Evolutionary conservation across 495 filamentous ascomycete genomes (phyloP).

Genomic region (Talaromyces borbonicus): DNA sequence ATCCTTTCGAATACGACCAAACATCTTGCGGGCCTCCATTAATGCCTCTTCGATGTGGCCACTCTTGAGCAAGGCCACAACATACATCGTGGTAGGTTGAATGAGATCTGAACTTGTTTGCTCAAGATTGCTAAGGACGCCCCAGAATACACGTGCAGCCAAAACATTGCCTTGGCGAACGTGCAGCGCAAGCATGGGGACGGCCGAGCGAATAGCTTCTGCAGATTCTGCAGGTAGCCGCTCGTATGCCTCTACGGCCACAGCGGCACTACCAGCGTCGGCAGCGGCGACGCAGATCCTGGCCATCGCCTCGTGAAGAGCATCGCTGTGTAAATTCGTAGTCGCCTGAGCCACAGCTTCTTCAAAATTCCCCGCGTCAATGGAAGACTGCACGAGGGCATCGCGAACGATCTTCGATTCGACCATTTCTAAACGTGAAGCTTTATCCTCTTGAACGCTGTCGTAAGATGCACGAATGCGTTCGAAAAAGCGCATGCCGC

Average conservation of each 20-base stretch:
- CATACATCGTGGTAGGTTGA: constrained; percentile 79
- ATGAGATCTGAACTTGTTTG: constrained; percentile 57
- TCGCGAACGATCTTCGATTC: constrained; percentile 59
- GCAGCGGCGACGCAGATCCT: constrained; percentile 60
- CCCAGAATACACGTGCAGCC: constrained; percentile 67
- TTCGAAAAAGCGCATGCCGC: constrained; percentile 71
- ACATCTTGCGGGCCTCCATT: constrained; percentile 69
- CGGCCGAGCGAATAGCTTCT: constrained; percentile 53
- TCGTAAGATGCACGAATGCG: constrained; percentile 57
- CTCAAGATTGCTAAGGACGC: constrained; percentile 51
- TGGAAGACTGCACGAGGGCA: constrained; percentile 64
- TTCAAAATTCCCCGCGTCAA: constrained; percentile 51
- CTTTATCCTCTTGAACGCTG: constrained; percentile 43
- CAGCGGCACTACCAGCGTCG: constrained; percentile 61
- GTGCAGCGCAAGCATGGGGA: constrained; percentile 77
- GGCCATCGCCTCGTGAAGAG: constrained; percentile 44
- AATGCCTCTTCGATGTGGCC: constrained; percentile 70
- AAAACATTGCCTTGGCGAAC: constrained; percentile 70
- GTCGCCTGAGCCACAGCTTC: constrained; percentile 59
- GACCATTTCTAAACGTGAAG: constrained; percentile 43
- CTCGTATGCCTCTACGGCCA: constrained; percentile 59
- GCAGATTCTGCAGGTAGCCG: constrained; percentile 37
- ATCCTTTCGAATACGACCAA: constrained; percentile 59
- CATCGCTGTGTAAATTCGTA: constrained; percentile 35
- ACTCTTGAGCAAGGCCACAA: constrained; percentile 68